These are phyloP conservation scores for Trichosporon asahii DNA, from an alignment of 1,284 basidiomycete species.

Conservation along the genomic window DNA sequence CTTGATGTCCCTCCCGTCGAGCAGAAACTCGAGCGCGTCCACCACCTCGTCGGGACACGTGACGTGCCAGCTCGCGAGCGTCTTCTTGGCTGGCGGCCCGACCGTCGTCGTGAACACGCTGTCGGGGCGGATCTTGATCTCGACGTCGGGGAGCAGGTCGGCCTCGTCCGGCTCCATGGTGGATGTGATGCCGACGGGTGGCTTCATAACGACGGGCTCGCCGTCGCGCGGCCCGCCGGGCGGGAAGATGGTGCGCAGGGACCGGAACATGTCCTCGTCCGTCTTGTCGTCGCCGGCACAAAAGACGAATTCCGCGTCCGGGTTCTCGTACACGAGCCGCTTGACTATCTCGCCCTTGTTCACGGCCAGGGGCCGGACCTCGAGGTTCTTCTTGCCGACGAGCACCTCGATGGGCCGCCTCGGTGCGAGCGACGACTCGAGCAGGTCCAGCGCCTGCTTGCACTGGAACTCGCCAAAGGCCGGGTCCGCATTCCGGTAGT, in stretches of 20 bases:
- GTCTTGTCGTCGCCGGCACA: constrained; percentile 99
- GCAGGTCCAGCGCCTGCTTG: constrained; percentile 90
- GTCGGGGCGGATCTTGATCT: constrained; percentile 63
- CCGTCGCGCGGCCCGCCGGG: constrained; percentile 53
- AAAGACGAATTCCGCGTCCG: constrained; percentile 91
- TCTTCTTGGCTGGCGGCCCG: constrained; percentile 78
- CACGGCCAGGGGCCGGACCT: constrained; percentile 88
- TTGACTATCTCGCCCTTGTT: constrained; percentile 99
- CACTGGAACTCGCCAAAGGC: constrained; percentile 95
- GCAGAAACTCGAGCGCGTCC: constrained; percentile 42
- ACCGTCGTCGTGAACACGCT: constrained; percentile 85
- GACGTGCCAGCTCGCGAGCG: constrained; percentile 83
- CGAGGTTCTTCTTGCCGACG: constrained; percentile 96
- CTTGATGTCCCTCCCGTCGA: constrained; percentile 23
- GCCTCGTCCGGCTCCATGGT: constrained; percentile 51
- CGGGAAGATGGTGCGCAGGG: constrained; percentile 59
- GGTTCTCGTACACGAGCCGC: constrained; percentile 83
- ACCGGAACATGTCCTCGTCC: constrained; percentile 95
- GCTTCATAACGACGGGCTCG: constrained; percentile 59
- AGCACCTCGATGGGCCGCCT: constrained; percentile 90
- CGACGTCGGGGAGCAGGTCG: constrained; percentile 56
- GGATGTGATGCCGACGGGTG: constrained; percentile 68
- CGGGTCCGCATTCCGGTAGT: constrained; percentile 88
- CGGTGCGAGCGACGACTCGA: constrained; percentile 86
- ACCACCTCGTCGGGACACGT: constrained; percentile 56